phyloP scores from a whole-genome alignment of 2,329 filamentous ascomycete genomes.

The Fusarium nurragi region DNA sequence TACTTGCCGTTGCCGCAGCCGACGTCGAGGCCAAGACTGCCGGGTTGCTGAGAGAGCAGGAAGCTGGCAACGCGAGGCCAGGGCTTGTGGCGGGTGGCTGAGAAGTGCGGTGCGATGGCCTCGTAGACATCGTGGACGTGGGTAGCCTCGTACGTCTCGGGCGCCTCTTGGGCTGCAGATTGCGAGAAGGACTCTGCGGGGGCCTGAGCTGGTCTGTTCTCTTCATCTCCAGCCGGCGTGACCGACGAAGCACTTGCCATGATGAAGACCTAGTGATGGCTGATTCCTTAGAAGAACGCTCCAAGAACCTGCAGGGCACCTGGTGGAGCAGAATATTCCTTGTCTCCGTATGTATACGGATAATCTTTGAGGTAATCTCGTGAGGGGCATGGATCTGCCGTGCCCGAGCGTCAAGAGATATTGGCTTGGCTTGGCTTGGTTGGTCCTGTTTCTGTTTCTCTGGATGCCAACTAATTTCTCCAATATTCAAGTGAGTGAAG shows the following conservation, averaged over 20 bases:
- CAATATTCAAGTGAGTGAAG: conserved; percentile 22
- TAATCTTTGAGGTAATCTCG: not conserved
- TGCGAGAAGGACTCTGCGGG: conserved; percentile 23
- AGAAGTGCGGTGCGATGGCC: conserved; percentile 85
- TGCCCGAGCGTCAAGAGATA: conserved; percentile 4
- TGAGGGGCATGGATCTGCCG: conserved; percentile 4
- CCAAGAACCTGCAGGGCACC: conserved; percentile 3
- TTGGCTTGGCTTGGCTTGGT: conserved; percentile 1
- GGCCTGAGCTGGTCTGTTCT: conserved; percentile 26
- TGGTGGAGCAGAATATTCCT: conserved; percentile 12
- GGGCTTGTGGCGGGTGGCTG: conserved; percentile 80
- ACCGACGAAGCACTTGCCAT: conserved; percentile 43
- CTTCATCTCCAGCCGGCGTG: conserved; percentile 34
- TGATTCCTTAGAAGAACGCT: conserved; percentile 6
- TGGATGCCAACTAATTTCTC: conserved; percentile 34
- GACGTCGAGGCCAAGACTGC: conserved; percentile 86
- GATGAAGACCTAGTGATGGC: conserved; percentile 5
- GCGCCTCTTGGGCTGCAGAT: conserved; percentile 44
- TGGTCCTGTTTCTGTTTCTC: conserved; percentile 18
- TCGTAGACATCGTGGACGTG: conserved; percentile 96
- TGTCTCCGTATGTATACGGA: not conserved
- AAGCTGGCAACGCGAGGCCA: conserved; percentile 93
- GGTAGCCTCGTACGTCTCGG: conserved; percentile 77
- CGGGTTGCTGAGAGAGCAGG: conserved; percentile 70
- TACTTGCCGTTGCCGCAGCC: conserved; percentile 99